Conservation (phyloP, 176 grass and related monocot species). For the Cymbopogon citratus region DNA sequence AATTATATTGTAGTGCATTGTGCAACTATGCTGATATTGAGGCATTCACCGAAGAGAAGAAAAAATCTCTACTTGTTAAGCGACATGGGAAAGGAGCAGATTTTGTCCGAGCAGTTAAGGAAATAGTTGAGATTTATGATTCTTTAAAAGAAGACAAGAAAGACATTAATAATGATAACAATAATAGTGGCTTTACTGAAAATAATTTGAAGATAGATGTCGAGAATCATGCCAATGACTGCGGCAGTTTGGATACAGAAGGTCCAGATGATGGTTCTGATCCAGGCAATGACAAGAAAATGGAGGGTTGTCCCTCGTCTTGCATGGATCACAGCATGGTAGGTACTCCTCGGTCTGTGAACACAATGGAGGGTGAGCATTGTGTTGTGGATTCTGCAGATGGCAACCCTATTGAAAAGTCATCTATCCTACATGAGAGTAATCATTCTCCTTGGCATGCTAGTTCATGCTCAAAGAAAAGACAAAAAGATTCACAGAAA, state of each 20-base stretch:
- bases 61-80: slow-evolving; percentile 75
- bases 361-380: slow-evolving; percentile 19
- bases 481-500: slow-evolving; percentile 23
- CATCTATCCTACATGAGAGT: slow-evolving; percentile 43
- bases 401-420: slow-evolving; percentile 46
- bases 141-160: slow-evolving; percentile 52
- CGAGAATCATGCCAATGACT: slow-evolving; percentile 18
- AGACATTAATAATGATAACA: slow-evolving; percentile 10
- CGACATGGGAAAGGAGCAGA: slow-evolving; percentile 86
- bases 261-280: slow-evolving; percentile 27
- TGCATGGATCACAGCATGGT: slow-evolving; percentile 36
- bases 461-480: slow-evolving; percentile 49
- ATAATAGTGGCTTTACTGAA: slow-evolving; percentile 21
- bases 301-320: slow-evolving; percentile 16
- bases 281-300: slow-evolving; percentile 32
- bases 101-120: slow-evolving; percentile 90
- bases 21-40: slow-evolving; percentile 94
- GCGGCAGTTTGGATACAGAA: slow-evolving; percentile 29
- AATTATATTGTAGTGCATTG: slow-evolving; percentile 61
- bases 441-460: slow-evolving; percentile 30
- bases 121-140: slow-evolving; percentile 89
- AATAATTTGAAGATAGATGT: not conserved
- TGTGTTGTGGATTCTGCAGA: slow-evolving; percentile 51
- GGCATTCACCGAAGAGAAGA: slow-evolving; percentile 98
- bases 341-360: slow-evolving; percentile 18